phyloP scores from a whole-genome alignment of 2,329 filamentous ascomycete genomes.

The Fusarium protoensiforme region DNA sequence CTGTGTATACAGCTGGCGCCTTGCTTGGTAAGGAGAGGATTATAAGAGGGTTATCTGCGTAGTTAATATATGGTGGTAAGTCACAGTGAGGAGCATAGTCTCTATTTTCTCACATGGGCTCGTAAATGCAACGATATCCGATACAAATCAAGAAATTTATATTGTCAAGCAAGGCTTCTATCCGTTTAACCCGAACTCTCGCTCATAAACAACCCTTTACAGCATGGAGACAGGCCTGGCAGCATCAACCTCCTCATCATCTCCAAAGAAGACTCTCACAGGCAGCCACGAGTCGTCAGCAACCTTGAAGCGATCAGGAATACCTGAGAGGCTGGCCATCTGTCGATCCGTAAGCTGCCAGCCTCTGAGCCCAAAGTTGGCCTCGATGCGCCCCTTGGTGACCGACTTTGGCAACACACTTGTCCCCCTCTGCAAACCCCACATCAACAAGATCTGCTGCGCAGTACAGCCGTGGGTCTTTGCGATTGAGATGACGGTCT shows the following conservation, averaged over 20 bases:
- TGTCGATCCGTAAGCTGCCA: neutral
- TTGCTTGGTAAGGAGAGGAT: neutral
- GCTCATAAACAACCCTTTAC: neutral
- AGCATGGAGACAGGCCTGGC: neutral
- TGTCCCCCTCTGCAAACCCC: constrained; percentile 3
- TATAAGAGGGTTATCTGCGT: neutral
- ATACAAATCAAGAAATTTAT: neutral
- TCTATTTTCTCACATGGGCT: neutral
- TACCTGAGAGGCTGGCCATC: neutral
- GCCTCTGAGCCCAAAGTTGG: neutral
- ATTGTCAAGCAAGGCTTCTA: neutral
- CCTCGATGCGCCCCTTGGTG: neutral
- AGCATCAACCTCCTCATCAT: neutral
- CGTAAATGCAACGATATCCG: neutral
- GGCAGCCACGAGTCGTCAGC: constrained; percentile 2
- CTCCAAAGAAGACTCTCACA: neutral
- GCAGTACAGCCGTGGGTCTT: neutral
- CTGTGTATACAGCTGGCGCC: no score
- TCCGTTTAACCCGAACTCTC: neutral
- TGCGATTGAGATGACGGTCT: neutral
- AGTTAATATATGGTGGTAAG: neutral
- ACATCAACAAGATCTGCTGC: constrained; percentile 3
- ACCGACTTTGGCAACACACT: constrained; percentile 1
- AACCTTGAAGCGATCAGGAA: constrained; percentile 4
- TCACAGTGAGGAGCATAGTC: neutral